Percentiles rank a stretch among this genome's conserved stretches.
phyloP scores from a whole-genome alignment of 73 alveolate species.

The Symbiodinium pilosum region DNA sequence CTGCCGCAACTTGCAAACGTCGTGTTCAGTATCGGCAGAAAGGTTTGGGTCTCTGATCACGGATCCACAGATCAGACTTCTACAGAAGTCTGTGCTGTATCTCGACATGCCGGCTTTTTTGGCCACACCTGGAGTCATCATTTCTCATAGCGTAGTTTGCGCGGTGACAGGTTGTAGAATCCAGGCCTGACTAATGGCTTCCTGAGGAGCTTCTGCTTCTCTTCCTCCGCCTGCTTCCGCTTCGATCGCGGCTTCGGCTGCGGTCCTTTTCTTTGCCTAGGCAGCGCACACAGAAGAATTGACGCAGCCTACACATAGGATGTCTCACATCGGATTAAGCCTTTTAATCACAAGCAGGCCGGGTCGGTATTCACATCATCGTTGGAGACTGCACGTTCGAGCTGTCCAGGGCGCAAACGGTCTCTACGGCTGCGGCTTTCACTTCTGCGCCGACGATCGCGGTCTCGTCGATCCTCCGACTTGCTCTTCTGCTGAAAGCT shows the following conservation, averaged over 20 bases:
- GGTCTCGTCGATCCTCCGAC: constrained; percentile 23
- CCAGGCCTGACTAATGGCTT: too few species aligned
- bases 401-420: background rate
- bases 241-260: constrained; percentile 20
- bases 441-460: constrained; percentile 48
- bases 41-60: too few species aligned
- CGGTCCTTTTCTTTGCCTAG: background rate
- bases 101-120: too few species aligned
- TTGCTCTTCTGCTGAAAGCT: background rate
- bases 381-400: background rate
- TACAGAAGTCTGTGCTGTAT: too few species aligned
- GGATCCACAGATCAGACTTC: too few species aligned
- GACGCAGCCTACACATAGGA: background rate
- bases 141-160: too few species aligned
- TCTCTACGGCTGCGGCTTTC: constrained; percentile 26
- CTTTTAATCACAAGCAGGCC: background rate
- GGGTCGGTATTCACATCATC: background rate
- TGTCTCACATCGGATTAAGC: background rate
- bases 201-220: constrained; percentile 60
- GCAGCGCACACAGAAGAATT: background rate
- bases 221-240: constrained; percentile 13
- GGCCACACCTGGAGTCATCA: too few species aligned
- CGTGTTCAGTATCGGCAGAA: too few species aligned
- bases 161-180: too few species aligned
- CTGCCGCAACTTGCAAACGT: too few species aligned